Evolutionary conservation across 495 filamentous ascomycete species (phyloP).

Genomic region (Clohesyomyces aquaticus): DNA sequence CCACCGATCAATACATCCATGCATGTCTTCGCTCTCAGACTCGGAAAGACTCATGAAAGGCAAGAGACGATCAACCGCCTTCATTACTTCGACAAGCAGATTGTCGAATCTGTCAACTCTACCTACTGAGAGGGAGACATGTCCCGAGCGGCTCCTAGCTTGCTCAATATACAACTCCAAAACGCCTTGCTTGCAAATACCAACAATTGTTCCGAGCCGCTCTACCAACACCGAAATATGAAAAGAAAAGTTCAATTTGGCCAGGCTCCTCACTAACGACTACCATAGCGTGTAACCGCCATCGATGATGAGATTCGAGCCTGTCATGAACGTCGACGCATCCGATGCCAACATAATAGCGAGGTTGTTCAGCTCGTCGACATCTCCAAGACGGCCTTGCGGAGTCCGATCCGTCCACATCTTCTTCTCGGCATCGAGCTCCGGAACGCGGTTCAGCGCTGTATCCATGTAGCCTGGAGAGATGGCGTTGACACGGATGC

Average conservation of each 20-base stretch:
- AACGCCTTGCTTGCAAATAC: neutral
- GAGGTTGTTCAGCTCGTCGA: slow-evolving; percentile 77
- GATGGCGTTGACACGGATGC: slow-evolving; percentile 77
- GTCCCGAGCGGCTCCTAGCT: neutral
- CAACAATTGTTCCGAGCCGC: neutral
- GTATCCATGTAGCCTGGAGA: slow-evolving; percentile 84
- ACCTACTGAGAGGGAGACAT: neutral
- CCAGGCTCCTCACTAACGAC: neutral
- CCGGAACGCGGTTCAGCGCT: slow-evolving; percentile 71
- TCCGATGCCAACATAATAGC: slow-evolving; percentile 79
- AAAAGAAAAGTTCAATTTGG: neutral
- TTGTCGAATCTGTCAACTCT: neutral
- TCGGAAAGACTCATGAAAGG: neutral
- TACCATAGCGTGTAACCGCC: slow-evolving; percentile 4
- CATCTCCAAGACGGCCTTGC: slow-evolving; percentile 68
- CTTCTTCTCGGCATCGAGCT: slow-evolving; percentile 74
- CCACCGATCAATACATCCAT: no score
- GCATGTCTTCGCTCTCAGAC: neutral
- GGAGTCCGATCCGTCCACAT: slow-evolving; percentile 79
- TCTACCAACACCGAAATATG: neutral
- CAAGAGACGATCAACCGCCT: neutral
- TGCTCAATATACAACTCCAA: neutral
- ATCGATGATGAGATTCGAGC: slow-evolving; percentile 74
- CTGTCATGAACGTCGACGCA: slow-evolving; percentile 76
- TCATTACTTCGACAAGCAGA: neutral